These are phyloP conservation scores for Suhomyces sp. DNA, from an alignment of 805 yeast genomes.

Conservation along the genomic window DNA sequence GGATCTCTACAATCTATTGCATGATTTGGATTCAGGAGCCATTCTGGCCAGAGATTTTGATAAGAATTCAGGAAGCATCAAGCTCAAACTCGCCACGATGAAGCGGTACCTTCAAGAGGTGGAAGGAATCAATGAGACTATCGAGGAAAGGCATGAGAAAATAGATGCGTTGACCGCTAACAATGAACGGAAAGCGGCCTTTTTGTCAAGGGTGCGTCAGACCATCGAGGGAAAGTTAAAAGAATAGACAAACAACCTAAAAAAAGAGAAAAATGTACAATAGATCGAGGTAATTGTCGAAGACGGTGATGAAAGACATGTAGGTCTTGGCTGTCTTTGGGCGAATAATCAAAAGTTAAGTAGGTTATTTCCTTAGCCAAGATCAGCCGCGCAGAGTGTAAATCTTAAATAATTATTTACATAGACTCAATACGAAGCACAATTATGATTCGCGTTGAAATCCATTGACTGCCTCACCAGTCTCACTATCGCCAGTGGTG, in stretches of 20 bases:
- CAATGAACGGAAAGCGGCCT: constrained; percentile 23
- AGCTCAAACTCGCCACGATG: constrained; percentile 37
- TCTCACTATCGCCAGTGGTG: too few species aligned
- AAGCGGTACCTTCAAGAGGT: constrained; percentile 36
- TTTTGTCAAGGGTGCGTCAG: constrained; percentile 17
- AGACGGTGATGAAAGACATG: neutral
- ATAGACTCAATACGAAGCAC: neutral
- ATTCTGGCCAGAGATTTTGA: constrained; percentile 42
- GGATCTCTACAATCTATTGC: constrained; percentile 33
- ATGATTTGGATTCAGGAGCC: constrained; percentile 33
- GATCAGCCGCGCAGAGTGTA: neutral
- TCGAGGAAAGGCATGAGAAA: constrained; percentile 30
- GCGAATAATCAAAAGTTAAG: neutral
- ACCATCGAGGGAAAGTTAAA: constrained; percentile 9
- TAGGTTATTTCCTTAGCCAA: neutral
- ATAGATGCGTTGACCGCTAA: constrained; percentile 32
- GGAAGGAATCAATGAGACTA: constrained; percentile 45
- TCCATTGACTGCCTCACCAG: too few species aligned
- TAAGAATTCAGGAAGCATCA: constrained; percentile 44
- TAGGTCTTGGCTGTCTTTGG: neutral
- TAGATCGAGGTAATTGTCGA: neutral
- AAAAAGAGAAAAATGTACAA: neutral
- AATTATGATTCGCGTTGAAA: too few species aligned
- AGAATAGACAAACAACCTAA: neutral
- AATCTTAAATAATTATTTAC: neutral